A percentile compares a stretch with the other conserved stretches of the same genome.
These are phyloP conservation scores for Phytophthora syringae DNA, from an alignment of 352 stramenopile genomes.

Conservation along the genomic window DNA sequence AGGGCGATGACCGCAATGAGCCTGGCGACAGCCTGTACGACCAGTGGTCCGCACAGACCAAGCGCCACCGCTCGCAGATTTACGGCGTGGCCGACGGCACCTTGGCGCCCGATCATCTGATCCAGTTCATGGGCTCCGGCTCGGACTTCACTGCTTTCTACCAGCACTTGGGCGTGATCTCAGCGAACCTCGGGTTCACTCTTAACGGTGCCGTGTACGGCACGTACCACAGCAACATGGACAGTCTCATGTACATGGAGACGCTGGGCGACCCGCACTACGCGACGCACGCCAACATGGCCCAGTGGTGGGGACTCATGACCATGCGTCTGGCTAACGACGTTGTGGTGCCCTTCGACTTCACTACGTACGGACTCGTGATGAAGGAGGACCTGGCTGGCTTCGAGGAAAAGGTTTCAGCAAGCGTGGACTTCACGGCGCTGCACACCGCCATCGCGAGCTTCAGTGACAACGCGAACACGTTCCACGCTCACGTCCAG, in stretches of 20 bases:
- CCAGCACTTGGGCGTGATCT: conserved; percentile 83
- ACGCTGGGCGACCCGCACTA: conserved; percentile 63
- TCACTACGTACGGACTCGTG: conserved; percentile 47
- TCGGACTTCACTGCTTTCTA: conserved; percentile 86
- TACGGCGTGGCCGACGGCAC: conserved; percentile 35
- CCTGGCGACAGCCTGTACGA: conserved; percentile 35
- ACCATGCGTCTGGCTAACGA: conserved; percentile 54
- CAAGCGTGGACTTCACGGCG: conserved; percentile 34
- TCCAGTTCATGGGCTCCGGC: conserved; percentile 64
- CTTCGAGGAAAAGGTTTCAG: conserved; percentile 36
- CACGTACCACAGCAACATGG: conserved; percentile 86
- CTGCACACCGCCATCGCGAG: conserved; percentile 38
- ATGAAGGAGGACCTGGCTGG: conserved; percentile 46
- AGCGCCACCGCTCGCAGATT: too few species aligned
- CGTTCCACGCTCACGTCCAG: conserved; percentile 34
- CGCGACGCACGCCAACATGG: conserved; percentile 48
- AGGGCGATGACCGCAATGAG: conserved; percentile 19
- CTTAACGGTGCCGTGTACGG: conserved; percentile 51
- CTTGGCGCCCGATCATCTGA: conserved; percentile 46
- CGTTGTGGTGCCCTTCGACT: conserved; percentile 58
- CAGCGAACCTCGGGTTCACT: conserved; percentile 69
- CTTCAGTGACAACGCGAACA: conserved; percentile 38
- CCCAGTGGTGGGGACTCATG: conserved; percentile 67
- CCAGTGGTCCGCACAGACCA: conserved; percentile 40
- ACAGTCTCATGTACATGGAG: conserved; percentile 79